Conservation (phyloP, 2,329 filamentous ascomycete species). For the Claviceps digitariae region DNA sequence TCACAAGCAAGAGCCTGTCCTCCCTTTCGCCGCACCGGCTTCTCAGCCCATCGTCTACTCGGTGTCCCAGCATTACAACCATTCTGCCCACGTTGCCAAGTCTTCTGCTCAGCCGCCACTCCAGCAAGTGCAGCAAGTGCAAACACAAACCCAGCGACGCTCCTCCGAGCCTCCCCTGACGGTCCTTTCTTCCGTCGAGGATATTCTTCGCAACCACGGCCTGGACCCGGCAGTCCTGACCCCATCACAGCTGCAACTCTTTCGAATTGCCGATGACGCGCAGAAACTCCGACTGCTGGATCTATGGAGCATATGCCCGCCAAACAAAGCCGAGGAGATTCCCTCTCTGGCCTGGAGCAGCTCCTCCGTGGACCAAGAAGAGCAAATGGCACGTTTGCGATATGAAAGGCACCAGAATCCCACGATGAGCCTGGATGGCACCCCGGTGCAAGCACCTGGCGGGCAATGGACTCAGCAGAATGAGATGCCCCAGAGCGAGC, state of each 20-base stretch:
- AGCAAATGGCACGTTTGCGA: slow-evolving; percentile 44
- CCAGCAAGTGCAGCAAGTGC: slow-evolving; percentile 14
- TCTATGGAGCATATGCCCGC: slow-evolving; percentile 73
- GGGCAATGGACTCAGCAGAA: slow-evolving; percentile 34
- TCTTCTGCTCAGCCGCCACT: slow-evolving; percentile 17
- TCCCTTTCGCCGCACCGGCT: slow-evolving; percentile 13
- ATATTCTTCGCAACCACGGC: slow-evolving; percentile 49
- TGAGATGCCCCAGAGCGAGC: slow-evolving; percentile 44
- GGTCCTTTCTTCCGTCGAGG: slow-evolving; percentile 37
- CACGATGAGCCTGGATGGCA: slow-evolving; percentile 41
- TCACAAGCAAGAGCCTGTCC: slow-evolving; percentile 16
- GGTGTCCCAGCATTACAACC: slow-evolving; percentile 72
- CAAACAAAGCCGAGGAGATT: slow-evolving; percentile 41
- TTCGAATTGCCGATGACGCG: slow-evolving; percentile 57
- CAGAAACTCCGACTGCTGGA: slow-evolving; percentile 67
- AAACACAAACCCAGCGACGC: slow-evolving; percentile 23
- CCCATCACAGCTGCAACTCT: slow-evolving; percentile 63
- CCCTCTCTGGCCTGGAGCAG: slow-evolving; percentile 37
- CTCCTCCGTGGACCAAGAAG: slow-evolving; percentile 43
- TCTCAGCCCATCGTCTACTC: slow-evolving; percentile 49
- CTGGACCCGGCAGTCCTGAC: slow-evolving; percentile 59
- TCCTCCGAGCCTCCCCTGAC: slow-evolving; percentile 38
- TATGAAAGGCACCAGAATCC: slow-evolving; percentile 35
- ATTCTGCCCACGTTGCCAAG: slow-evolving; percentile 50
- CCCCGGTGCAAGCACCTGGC: slow-evolving; percentile 36